A percentile compares a stretch with the other conserved stretches of the same genome.
phyloP scores from a whole-genome alignment of 192 early-diverging fungal genomes.

The Coemansia sp. region DNA sequence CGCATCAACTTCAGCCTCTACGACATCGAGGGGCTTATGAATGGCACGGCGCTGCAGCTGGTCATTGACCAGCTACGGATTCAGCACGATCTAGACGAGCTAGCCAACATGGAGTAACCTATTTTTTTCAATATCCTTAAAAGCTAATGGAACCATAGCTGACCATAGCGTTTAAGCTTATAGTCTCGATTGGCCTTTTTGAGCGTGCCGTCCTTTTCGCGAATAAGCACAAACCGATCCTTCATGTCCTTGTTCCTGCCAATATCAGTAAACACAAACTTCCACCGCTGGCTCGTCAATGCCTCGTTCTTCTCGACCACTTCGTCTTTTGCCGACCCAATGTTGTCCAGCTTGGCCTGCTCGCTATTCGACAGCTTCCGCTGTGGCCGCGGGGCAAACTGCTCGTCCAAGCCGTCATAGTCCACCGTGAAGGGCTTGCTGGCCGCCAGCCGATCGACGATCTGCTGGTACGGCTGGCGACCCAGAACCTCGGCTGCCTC shows the following conservation, averaged over 20 bases:
- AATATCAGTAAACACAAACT: slow-evolving; percentile 62
- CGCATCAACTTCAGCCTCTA: slow-evolving; percentile 71
- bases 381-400: slow-evolving; percentile 35
- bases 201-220: slow-evolving; percentile 60
- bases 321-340: slow-evolving; percentile 29
- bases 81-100: slow-evolving; percentile 53
- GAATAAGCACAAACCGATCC: slow-evolving; percentile 57
- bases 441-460: slow-evolving; percentile 40
- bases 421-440: slow-evolving; percentile 49
- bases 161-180: slow-evolving; percentile 49
- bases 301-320: slow-evolving; percentile 38
- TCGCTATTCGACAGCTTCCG: slow-evolving; percentile 23
- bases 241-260: slow-evolving; percentile 44
- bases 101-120: slow-evolving; percentile 23
- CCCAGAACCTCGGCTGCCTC: slow-evolving; percentile 81
- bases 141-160: slow-evolving; percentile 36
- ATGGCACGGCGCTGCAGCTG: slow-evolving; percentile 48
- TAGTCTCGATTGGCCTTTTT: slow-evolving; percentile 50
- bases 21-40: slow-evolving; percentile 65
- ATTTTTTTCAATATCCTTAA: neutral
- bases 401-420: slow-evolving; percentile 36
- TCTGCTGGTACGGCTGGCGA: slow-evolving; percentile 58
- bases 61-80: slow-evolving; percentile 54
- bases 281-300: slow-evolving; percentile 49
- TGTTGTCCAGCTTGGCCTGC: slow-evolving; percentile 13